Percentiles rank a stretch among this genome's conserved stretches.
These are phyloP conservation scores for Russula olivacea DNA, from an alignment of 768 basidiomycete genomes.

Conservation along the genomic window DNA sequence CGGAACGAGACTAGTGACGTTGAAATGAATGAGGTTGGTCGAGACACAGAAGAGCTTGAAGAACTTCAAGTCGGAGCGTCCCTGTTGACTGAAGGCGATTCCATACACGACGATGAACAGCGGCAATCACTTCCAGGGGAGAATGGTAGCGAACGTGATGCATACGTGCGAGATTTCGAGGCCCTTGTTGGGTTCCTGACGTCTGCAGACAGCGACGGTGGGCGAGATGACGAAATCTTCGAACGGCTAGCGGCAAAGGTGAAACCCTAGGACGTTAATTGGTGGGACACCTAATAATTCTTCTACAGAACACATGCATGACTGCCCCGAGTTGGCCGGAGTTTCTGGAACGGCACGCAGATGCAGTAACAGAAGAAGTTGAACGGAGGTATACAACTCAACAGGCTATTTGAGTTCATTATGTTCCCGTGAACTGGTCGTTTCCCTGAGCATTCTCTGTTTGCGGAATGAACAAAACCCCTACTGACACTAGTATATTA, in stretches of 20 bases:
- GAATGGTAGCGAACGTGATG: background rate
- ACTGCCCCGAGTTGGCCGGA: conserved; percentile 35
- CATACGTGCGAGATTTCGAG: conserved; percentile 41
- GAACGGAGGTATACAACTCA: conserved; percentile 13
- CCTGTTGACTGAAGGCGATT: background rate
- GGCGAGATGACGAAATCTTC: conserved; percentile 49
- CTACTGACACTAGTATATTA: background rate
- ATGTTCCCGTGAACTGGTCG: background rate
- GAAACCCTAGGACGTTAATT: background rate
- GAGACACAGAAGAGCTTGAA: conserved; percentile 11
- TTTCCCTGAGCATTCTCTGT: conserved; percentile 3
- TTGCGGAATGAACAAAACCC: background rate
- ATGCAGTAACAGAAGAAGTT: conserved; percentile 13
- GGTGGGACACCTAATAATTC: background rate
- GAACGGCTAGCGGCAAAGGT: conserved; percentile 44
- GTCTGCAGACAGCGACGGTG: conserved; percentile 43
- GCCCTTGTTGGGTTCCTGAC: conserved; percentile 52
- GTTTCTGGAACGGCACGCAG: conserved; percentile 15
- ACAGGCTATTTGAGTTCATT: background rate
- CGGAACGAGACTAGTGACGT: background rate
- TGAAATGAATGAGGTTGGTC: conserved; percentile 3
- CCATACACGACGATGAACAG: conserved; percentile 11
- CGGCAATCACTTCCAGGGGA: background rate
- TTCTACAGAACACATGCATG: conserved; percentile 29
- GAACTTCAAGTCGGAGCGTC: conserved; percentile 16